These are phyloP conservation scores for Phytophthora citrophthora DNA, from an alignment of 352 stramenopile genomes.

Conservation along the genomic window DNA sequence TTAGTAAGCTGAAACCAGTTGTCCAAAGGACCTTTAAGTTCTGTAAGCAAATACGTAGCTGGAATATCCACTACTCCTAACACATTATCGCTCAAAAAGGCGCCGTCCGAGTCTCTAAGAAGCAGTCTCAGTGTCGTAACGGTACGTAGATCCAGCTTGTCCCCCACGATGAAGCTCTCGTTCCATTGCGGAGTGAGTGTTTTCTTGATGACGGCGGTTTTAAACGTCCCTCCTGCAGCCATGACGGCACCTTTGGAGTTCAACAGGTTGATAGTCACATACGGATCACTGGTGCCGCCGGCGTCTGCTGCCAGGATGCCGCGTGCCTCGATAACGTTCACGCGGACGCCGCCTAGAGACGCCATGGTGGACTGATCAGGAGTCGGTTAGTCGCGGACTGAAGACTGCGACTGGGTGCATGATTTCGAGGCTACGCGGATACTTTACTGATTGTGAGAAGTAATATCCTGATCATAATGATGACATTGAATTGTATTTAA, in stretches of 20 bases:
- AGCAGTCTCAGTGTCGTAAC: conserved; percentile 67
- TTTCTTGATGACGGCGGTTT: conserved; percentile 77
- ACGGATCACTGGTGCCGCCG: conserved; percentile 76
- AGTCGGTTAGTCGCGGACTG: too few species aligned
- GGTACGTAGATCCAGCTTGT: conserved; percentile 66
- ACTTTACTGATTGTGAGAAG: too few species aligned
- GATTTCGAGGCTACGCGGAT: too few species aligned
- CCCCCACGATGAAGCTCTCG: conserved; percentile 67
- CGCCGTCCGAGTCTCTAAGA: conserved; percentile 59
- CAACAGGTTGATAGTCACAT: conserved; percentile 74
- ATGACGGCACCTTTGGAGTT: conserved; percentile 58
- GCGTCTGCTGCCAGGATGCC: conserved; percentile 71
- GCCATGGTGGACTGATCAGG: conserved; percentile 19
- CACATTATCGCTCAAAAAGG: conserved; percentile 68
- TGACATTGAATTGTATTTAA: too few species aligned
- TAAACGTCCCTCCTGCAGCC: conserved; percentile 54
- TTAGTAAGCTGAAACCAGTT: conserved; percentile 79
- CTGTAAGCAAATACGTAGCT: conserved; percentile 50
- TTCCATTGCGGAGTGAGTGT: conserved; percentile 68
- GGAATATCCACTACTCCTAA: conserved; percentile 79
- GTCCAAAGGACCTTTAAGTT: conserved; percentile 48
- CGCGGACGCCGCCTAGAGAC: conserved; percentile 31
- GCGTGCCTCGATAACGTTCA: conserved; percentile 69
- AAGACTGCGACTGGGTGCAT: too few species aligned
- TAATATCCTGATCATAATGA: too few species aligned